Percentiles rank a stretch among this genome's conserved stretches.
phyloP scores from a whole-genome alignment of 208 protist genomes.

The Wallacemonas rigidus region DNA sequence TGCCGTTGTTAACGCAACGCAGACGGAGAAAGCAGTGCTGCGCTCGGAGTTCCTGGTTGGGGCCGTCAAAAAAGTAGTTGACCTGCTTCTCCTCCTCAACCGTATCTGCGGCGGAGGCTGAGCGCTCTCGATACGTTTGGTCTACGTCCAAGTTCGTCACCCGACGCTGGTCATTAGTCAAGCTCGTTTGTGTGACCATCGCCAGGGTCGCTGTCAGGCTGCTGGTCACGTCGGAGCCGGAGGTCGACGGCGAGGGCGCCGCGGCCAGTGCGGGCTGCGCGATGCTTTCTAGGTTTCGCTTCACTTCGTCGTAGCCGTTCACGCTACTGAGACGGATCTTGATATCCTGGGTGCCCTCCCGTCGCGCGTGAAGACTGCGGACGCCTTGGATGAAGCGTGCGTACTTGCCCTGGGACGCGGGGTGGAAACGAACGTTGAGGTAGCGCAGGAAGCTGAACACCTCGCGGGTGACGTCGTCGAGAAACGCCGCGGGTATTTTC shows the following conservation, averaged over 20 bases:
- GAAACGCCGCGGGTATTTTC: slow-evolving; percentile 27
- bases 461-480: slow-evolving; percentile 54
- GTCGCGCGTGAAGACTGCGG: slow-evolving; percentile 22
- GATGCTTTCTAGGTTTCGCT: slow-evolving; percentile 39
- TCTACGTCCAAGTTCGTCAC: slow-evolving; percentile 19
- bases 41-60: slow-evolving; percentile 32
- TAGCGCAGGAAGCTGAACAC: slow-evolving; percentile 38
- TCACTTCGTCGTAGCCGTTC: slow-evolving; percentile 63
- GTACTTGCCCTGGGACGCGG: slow-evolving; percentile 72
- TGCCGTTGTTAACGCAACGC: slow-evolving; percentile 33
- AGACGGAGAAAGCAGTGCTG: slow-evolving; percentile 57
- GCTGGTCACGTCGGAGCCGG: too few relatives aligned
- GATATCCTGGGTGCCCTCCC: slow-evolving; percentile 44
- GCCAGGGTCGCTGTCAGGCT: too few relatives aligned
- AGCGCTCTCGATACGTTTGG: background rate
- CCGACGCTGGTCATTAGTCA: background rate
- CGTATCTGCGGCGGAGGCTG: slow-evolving; percentile 15
- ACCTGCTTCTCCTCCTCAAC: slow-evolving; percentile 51
- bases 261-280: background rate
- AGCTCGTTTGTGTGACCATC: background rate
- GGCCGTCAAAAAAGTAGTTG: slow-evolving; percentile 79
- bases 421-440: slow-evolving; percentile 40
- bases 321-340: slow-evolving; percentile 57
- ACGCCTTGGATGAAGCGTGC: slow-evolving; percentile 52
- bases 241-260: too few relatives aligned